Evolutionary conservation across 176 grass and related monocot genomes (phyloP), one percentile per base, ranked within the genome.

Genomic region (Elymus sibiricus): DNA sequence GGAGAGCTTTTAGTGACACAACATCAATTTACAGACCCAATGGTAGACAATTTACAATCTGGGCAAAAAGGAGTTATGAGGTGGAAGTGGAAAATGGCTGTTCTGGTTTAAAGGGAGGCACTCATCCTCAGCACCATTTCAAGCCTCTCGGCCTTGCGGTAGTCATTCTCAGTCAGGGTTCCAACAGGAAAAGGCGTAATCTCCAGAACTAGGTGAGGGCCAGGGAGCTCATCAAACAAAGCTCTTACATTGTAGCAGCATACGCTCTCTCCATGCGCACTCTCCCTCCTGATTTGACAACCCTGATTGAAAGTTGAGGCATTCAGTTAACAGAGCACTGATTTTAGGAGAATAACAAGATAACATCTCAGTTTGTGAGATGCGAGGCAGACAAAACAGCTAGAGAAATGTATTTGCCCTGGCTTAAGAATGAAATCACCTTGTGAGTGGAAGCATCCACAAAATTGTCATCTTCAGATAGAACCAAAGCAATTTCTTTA

Each of bases 221-320:
- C 94, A 25, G 97, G 97, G 49, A 99, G 89, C 78, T 99, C 97
- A 83, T 99, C 97, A 42, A 99, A 99, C 67, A 99, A 84, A 43
- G 97, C 97, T 83, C 97, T 92, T 12, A 99, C 97, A 28, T 96
- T 99, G 72, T 94, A 88, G 90, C 97, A 99, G 67, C 97, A 99
- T 25, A 96, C 97, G 2, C 94, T 99, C 77, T 99, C 97, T 60
- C 94, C 97, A 24, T 99, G 97, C 14, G 97, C 97, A 44, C 92
- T 99, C 76, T 99, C 92, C 82, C 97, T 94, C 86, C 97, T 95
- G 83, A 99, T 99, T 89, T 94, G 90, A 77, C 97, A 99, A 67
- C 94, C 94, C 97, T 99, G 79, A 64, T 72, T 87, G 60, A n/a
- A 69, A 65, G 64, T 73, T 66, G 69, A 83, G 91, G 65, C 19